A percentile compares a stretch with the other conserved stretches of the same genome.
Evolutionary conservation across 495 filamentous ascomycete genomes (phyloP).

Genomic region (Paragyromitra xinjiangensis): DNA sequence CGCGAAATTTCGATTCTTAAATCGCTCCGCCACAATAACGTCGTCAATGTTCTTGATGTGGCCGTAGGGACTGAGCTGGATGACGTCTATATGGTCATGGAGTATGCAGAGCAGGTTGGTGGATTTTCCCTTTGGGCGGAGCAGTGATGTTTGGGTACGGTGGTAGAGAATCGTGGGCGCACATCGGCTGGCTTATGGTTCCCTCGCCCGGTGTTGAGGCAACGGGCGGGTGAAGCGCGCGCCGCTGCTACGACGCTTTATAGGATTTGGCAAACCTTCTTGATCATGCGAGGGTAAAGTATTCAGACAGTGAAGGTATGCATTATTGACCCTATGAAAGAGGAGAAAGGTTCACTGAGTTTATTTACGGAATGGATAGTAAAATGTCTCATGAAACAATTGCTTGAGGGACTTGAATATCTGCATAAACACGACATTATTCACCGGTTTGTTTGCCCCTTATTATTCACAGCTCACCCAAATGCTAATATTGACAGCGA

Average conservation of each 20-base stretch:
- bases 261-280: slow-evolving; percentile 64
- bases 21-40: slow-evolving; percentile 60
- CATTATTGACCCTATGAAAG: neutral
- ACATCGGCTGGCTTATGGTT: slow-evolving; percentile 64
- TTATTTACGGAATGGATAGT: slow-evolving; percentile 51
- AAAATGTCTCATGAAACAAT: slow-evolving; percentile 62
- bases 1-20: slow-evolving; percentile 63
- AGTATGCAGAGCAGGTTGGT: slow-evolving; percentile 65
- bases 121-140: slow-evolving; percentile 47
- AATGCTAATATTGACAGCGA: slow-evolving; percentile 57
- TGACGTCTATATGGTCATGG: slow-evolving; percentile 64
- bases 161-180: slow-evolving; percentile 57
- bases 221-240: slow-evolving; percentile 59
- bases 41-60: slow-evolving; percentile 62
- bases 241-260: slow-evolving; percentile 52
- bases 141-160: slow-evolving; percentile 27
- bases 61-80: slow-evolving; percentile 60
- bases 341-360: neutral
- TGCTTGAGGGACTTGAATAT: slow-evolving; percentile 62
- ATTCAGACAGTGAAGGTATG: slow-evolving; percentile 62
- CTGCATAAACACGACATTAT: slow-evolving; percentile 62
- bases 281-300: slow-evolving; percentile 61
- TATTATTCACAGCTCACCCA: neutral
- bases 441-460: slow-evolving; percentile 58
- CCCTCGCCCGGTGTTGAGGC: slow-evolving; percentile 57